phyloP scores from a whole-genome alignment of 345 rosid genomes.

The Rhodamnia argentea region DNA sequence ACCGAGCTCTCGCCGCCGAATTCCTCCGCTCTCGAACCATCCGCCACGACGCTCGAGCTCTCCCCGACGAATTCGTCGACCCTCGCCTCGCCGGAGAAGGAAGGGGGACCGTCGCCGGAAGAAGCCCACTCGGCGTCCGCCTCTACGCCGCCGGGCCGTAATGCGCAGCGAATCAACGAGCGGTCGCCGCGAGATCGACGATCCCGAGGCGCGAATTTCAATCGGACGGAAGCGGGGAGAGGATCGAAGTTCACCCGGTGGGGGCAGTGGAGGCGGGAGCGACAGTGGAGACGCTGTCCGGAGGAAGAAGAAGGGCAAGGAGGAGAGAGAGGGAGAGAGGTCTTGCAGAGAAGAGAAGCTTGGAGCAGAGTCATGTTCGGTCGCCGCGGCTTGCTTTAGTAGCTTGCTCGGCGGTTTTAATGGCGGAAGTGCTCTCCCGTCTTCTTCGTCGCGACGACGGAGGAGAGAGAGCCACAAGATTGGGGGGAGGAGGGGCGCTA shows the following conservation, averaged over 20 bases:
- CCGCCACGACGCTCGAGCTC: not conserved
- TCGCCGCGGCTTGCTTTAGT: not conserved
- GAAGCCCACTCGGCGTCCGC: slow-evolving; percentile 27
- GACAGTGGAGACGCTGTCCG: not conserved
- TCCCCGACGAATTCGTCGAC: not conserved
- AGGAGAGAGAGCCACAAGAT: not conserved
- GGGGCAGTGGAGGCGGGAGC: not conserved
- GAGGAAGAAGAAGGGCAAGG: not conserved
- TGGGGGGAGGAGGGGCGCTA: not conserved
- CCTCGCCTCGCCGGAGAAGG: not conserved
- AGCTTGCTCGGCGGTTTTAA: slow-evolving; percentile 19
- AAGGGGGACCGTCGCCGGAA: not conserved
- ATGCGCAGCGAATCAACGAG: slow-evolving; percentile 33
- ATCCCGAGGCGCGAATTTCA: not conserved
- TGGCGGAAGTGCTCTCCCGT: not conserved
- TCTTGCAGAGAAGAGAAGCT: slow-evolving; percentile 56
- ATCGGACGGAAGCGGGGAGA: not conserved
- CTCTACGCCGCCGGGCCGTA: slow-evolving; percentile 38
- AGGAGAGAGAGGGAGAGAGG: slow-evolving; percentile 15
- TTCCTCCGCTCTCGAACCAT: not conserved
- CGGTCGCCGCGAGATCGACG: slow-evolving; percentile 1
- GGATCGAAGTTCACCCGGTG: not conserved
- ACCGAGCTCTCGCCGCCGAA: slow-evolving; percentile 6
- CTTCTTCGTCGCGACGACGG: not conserved
- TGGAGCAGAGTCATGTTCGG: slow-evolving; percentile 48